Percentiles rank a stretch among this genome's conserved stretches.
Evolutionary conservation across 805 yeast genomes (phyloP).

Genomic region (Diddensiella santjacobensis): DNA sequence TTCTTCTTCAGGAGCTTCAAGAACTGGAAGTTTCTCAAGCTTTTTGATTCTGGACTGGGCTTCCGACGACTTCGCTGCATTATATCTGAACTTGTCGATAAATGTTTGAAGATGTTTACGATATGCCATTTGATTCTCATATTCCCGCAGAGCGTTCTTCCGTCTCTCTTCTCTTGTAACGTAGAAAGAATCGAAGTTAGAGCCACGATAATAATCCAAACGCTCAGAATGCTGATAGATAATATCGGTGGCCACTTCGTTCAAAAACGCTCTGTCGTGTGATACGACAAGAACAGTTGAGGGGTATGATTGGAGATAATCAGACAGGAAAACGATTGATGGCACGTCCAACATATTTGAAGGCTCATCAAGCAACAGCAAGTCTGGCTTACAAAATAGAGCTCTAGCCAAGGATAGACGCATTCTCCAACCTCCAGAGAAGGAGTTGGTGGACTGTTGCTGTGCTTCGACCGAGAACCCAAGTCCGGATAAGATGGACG

Average conservation of each 20-base stretch:
- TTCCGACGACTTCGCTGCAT: constrained; percentile 95
- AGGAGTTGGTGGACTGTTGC: constrained; percentile 74
- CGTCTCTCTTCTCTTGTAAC: constrained; percentile 92
- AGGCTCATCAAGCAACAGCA: constrained; percentile 93
- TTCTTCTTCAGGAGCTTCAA: constrained; percentile 94
- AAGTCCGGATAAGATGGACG: constrained; percentile 84
- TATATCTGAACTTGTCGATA: constrained; percentile 94
- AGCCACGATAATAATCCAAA: constrained; percentile 85
- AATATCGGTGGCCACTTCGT: constrained; percentile 97
- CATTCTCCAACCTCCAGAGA: constrained; percentile 99
- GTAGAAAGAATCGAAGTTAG: constrained; percentile 90
- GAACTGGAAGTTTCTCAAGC: constrained; percentile 85
- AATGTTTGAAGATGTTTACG: constrained; percentile 90
- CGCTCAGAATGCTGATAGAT: constrained; percentile 97
- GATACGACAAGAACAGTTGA: constrained; percentile 94
- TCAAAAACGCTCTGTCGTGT: constrained; percentile 94
- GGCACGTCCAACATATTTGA: constrained; percentile 99
- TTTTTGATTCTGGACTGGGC: constrained; percentile 98
- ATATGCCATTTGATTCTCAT: constrained; percentile 95
- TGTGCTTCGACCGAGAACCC: constrained; percentile 93
- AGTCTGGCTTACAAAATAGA: constrained; percentile 92
- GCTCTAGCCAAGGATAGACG: constrained; percentile 98
- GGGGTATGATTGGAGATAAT: constrained; percentile 84
- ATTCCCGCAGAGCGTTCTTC: constrained; percentile 89
- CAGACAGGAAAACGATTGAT: constrained; percentile 88